Evolutionary conservation across 2,329 filamentous ascomycete genomes (phyloP), one percentile per base, ranked within the genome.

Genomic region (Claviceps citrina): DNA sequence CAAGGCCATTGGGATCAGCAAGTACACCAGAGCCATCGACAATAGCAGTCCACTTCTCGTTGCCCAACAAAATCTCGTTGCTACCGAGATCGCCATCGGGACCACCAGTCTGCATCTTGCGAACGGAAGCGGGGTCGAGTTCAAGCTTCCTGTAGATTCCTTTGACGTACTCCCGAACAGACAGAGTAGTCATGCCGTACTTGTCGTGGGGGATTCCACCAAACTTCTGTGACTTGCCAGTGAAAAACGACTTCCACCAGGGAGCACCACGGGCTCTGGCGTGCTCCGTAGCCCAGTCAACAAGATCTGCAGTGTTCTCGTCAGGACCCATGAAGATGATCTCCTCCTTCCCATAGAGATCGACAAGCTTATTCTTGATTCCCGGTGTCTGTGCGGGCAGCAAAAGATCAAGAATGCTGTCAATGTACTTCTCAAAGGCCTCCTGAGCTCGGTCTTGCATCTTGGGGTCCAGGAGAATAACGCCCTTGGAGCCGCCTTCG

Each of bases 161-260:
- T 54, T 86, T 77, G 49, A 98, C 84, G 52, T 93, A 98, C 63
- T 98, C 85, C 34, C 91, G 85, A 37, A 98, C 89, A 5, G 87
- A 95, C 42, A 96, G 65, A 0, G 91, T 96, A 1, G 91, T 98
- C 91, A 98, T 98, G 53, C 91, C 91, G 56, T 98, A 98, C 31
- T 70, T 65, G 59, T 98, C 91, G 62, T 98, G 91, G 28, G 91
- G 91, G 50, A 98, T 98, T 56, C 91, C 91, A 47, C 91, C 91
- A 12, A 98, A 73, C 62, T 83, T 91, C 39, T 86, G 91, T 51
- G 85, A 94, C 72, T 98, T 98, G 55, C 91, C 91, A 2, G 91
- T 98, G 71, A 98, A 98, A 75, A 98, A 98, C 0, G 91, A 98
- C 71, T 98, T 98, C 91, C 91, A 98, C 85, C 89, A 98, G 22